Evolutionary conservation across 2,329 filamentous ascomycete genomes (phyloP).

Genomic region (Neofusicoccum umdonicola): DNA sequence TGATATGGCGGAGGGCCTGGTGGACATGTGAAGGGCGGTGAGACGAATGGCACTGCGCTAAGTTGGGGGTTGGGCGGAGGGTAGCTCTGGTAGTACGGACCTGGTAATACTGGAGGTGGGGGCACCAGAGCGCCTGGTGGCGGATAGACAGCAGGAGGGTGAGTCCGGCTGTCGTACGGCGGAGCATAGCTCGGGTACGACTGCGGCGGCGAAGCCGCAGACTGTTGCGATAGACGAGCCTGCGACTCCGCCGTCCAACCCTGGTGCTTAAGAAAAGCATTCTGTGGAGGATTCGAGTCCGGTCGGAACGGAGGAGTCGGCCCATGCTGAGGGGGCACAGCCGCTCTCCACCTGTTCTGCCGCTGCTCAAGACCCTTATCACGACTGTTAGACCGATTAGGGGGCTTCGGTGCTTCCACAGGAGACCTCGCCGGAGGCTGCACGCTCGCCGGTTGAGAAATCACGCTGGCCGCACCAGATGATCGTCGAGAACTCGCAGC

Average conservation of each 20-base stretch:
- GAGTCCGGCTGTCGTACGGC: slow-evolving; percentile 11
- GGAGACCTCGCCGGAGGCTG: background rate
- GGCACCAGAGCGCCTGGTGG: background rate
- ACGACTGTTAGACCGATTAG: slow-evolving; percentile 15
- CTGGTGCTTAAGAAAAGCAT: slow-evolving; percentile 15
- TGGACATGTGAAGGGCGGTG: slow-evolving; percentile 11
- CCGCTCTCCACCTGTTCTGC: slow-evolving; percentile 17
- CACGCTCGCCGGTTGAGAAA: background rate
- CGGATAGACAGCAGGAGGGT: background rate
- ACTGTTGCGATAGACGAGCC: slow-evolving; percentile 10
- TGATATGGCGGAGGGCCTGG: slow-evolving; percentile 17
- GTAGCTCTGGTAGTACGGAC: slow-evolving; percentile 7
- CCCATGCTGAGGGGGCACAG: slow-evolving; percentile 15
- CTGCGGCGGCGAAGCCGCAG: slow-evolving; percentile 2
- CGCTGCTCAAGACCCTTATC: slow-evolving; percentile 16
- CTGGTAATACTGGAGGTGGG: background rate
- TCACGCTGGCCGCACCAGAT: slow-evolving; percentile 13
- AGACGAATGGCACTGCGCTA: slow-evolving; percentile 11
- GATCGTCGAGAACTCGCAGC: slow-evolving; percentile 10
- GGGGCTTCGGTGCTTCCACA: slow-evolving; percentile 7
- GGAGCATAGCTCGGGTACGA: slow-evolving; percentile 4
- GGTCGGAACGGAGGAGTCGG: slow-evolving; percentile 14
- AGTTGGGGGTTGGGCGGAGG: slow-evolving; percentile 12
- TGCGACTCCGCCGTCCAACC: slow-evolving; percentile 15
- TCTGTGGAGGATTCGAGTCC: slow-evolving; percentile 13